These are phyloP conservation scores for Agaricales sp. DNA, from an alignment of 1,284 basidiomycete species.

Conservation along the genomic window DNA sequence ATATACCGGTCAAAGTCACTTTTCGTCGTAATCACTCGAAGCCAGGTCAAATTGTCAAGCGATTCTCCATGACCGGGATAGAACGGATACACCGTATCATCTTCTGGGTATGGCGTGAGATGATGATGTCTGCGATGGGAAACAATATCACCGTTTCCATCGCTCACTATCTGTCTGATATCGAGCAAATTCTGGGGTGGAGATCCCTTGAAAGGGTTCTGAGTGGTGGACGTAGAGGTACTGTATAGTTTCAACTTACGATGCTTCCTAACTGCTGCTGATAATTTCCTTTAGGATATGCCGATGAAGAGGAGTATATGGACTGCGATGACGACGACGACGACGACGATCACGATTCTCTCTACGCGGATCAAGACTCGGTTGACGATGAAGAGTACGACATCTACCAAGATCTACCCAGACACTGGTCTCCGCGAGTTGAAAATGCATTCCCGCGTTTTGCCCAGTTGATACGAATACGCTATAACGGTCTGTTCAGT, in stretches of 20 bases:
- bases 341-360: slow-evolving; percentile 14
- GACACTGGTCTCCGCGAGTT: not conserved
- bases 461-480: not conserved
- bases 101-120: slow-evolving; percentile 60
- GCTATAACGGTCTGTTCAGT: not conserved
- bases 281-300: slow-evolving; percentile 9
- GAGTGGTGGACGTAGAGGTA: slow-evolving; percentile 32
- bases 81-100: slow-evolving; percentile 36
- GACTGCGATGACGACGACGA: slow-evolving; percentile 20
- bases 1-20: slow-evolving; percentile 23
- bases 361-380: not conserved
- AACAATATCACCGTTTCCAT: slow-evolving; percentile 26
- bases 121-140: slow-evolving; percentile 43
- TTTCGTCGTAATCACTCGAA: slow-evolving; percentile 26
- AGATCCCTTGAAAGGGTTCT: slow-evolving; percentile 38
- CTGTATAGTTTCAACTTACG: not conserved
- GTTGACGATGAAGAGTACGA: not conserved
- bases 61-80: slow-evolving; percentile 38
- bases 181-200: slow-evolving; percentile 40
- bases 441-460: not conserved
- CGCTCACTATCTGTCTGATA: slow-evolving; percentile 44
- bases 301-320: slow-evolving; percentile 10
- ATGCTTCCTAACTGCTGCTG: not conserved
- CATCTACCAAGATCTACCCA: not conserved
- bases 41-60: slow-evolving; percentile 34